Evolutionary conservation across 2,329 filamentous ascomycete species (phyloP).

Genomic region (Hymenoscyphus fructigenus): DNA sequence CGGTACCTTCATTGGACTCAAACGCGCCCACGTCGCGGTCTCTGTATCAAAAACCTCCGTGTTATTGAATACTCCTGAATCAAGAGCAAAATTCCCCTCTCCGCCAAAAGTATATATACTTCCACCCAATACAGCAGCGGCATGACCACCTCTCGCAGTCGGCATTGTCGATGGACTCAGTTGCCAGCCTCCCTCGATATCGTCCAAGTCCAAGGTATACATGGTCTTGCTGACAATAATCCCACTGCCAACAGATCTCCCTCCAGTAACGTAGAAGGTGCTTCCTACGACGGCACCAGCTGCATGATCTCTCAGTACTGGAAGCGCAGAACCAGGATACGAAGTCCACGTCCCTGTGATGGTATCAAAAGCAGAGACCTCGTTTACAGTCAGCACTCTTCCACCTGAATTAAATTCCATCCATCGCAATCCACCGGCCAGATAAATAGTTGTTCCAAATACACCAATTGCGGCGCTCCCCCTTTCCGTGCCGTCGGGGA

Average conservation of each 20-base stretch:
- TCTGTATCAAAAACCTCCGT: conserved; percentile 36
- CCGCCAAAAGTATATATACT: conserved; percentile 41
- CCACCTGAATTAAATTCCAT: conserved; percentile 12
- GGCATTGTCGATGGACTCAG: conserved; percentile 36
- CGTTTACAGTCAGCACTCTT: conserved; percentile 2
- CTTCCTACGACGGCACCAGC: conserved; percentile 35
- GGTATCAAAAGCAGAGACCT: conserved; percentile 34
- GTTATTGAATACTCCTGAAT: conserved; percentile 34
- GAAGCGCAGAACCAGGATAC: conserved; percentile 32
- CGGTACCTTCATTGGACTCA: conserved; percentile 36
- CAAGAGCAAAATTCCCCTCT: conserved; percentile 36
- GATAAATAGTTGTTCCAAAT: conserved; percentile 31
- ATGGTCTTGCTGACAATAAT: conserved; percentile 39
- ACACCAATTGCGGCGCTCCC: conserved; percentile 40
- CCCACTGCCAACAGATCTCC: conserved; percentile 28
- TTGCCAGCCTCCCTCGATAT: conserved; percentile 26
- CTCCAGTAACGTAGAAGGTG: conserved; percentile 37
- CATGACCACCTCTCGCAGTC: conserved; percentile 39
- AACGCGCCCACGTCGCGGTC: conserved; percentile 29
- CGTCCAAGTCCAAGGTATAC: conserved; percentile 37
- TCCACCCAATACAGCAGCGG: conserved; percentile 29
- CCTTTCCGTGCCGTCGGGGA: conserved; percentile 30
- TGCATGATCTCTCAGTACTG: conserved; percentile 40
- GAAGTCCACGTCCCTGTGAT: conserved; percentile 31
- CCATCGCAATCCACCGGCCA: conserved; percentile 40